Conservation (phyloP, 352 stramenopile species). For the Globisporangium viniferum region DNA sequence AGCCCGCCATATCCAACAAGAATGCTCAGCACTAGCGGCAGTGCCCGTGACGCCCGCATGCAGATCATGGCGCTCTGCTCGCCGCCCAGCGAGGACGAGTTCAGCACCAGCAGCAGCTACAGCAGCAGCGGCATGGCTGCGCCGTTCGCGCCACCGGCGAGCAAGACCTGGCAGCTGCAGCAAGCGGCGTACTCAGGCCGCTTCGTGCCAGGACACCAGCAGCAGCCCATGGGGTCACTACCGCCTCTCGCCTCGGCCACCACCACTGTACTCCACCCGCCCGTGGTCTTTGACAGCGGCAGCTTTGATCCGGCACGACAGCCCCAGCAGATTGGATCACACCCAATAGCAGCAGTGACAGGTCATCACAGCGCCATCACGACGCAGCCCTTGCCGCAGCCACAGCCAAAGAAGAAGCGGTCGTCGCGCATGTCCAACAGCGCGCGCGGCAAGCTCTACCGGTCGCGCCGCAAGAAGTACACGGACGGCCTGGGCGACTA, state of each 20-base stretch:
- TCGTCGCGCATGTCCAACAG: conserved; percentile 54
- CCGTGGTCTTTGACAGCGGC: not conserved
- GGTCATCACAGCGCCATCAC: not conserved
- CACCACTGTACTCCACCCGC: not conserved
- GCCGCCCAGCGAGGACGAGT: not conserved
- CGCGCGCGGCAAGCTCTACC: conserved; percentile 61
- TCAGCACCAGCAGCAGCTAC: not conserved
- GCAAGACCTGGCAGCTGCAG: conserved; percentile 1
- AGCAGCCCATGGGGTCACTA: not conserved
- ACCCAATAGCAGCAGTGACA: not conserved
- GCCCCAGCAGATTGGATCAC: not conserved
- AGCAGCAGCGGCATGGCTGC: not conserved
- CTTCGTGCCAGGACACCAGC: not conserved
- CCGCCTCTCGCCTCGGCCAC: not conserved
- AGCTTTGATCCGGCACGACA: not conserved
- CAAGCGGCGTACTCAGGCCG: not conserved
- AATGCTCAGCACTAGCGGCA: not conserved
- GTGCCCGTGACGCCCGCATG: conserved; percentile 8
- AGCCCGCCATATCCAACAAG: not conserved
- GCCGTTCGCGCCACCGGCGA: not conserved
- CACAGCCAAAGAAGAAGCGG: conserved; percentile 11
- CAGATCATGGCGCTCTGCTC: conserved; percentile 18
- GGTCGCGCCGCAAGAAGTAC: conserved; percentile 47
- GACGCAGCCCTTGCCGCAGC: not conserved
- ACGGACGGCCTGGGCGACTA: conserved; percentile 36